phyloP scores from a whole-genome alignment of 768 basidiomycete genomes.

The Chalciporus sphaerocephalus region DNA sequence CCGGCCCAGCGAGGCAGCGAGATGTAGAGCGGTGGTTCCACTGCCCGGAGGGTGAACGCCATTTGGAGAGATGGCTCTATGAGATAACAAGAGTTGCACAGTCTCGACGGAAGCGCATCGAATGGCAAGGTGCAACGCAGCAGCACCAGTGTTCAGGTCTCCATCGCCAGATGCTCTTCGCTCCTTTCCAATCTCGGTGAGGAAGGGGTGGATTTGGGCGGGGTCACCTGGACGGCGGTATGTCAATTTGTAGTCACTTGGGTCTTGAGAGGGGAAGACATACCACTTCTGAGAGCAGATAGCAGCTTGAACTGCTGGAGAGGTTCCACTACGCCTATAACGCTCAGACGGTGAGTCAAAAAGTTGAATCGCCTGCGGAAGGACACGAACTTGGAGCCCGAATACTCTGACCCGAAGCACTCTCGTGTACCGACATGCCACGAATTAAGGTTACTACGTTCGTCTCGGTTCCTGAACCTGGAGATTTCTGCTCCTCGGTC shows the following conservation, averaged over 20 bases:
- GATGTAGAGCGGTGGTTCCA: conserved; percentile 66
- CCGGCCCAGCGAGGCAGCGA: conserved; percentile 70
- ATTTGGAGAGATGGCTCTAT: conserved; percentile 77
- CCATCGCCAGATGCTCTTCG: conserved; percentile 45
- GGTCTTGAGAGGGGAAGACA: conserved; percentile 13
- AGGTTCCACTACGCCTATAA: conserved; percentile 35
- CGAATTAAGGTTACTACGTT: not conserved
- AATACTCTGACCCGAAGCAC: conserved; percentile 17
- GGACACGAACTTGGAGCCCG: conserved; percentile 13
- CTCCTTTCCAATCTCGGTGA: conserved; percentile 71
- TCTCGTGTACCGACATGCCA: conserved; percentile 19
- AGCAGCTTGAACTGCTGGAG: conserved; percentile 63
- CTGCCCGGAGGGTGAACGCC: conserved; percentile 69
- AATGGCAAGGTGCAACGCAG: conserved; percentile 78
- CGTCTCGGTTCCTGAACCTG: not conserved
- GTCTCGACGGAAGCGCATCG: conserved; percentile 73
- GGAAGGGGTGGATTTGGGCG: conserved; percentile 73
- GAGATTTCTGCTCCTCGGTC: not conserved
- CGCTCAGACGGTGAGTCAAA: conserved; percentile 3
- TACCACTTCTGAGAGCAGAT: conserved; percentile 58
- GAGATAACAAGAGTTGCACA: conserved; percentile 59
- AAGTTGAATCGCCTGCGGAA: not conserved
- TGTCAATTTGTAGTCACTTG: not conserved
- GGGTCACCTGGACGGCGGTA: conserved; percentile 54
- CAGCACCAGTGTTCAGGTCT: conserved; percentile 61